A percentile compares a stretch with the other conserved stretches of the same genome.
phyloP scores from a whole-genome alignment of 805 yeast species.

The Metschnikowia similis region DNA sequence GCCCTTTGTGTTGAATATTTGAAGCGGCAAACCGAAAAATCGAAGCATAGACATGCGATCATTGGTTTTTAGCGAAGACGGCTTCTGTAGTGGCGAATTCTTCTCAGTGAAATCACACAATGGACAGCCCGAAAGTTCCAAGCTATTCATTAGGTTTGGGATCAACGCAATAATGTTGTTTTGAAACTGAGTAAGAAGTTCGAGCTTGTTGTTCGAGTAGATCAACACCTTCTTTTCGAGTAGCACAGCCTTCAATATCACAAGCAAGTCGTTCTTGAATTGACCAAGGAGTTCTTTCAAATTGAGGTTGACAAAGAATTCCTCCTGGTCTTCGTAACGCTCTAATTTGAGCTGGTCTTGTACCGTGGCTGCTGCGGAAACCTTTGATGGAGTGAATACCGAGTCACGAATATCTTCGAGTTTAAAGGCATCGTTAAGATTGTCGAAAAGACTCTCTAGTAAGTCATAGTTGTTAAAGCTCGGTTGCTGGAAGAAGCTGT shows the following conservation, averaged over 20 bases:
- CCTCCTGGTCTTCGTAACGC: slow-evolving; percentile 31
- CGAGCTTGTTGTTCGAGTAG: slow-evolving; percentile 72
- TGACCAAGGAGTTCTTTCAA: slow-evolving; percentile 59
- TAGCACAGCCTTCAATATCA: slow-evolving; percentile 70
- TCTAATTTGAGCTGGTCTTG: slow-evolving; percentile 15
- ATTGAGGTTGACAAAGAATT: slow-evolving; percentile 60
- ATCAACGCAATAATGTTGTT: slow-evolving; percentile 78
- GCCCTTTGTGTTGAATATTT: slow-evolving; percentile 73
- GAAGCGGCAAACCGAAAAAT: slow-evolving; percentile 86
- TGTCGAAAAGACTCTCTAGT: slow-evolving; percentile 66
- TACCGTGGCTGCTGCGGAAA: not conserved
- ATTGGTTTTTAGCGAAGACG: slow-evolving; percentile 68
- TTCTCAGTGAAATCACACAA: slow-evolving; percentile 49
- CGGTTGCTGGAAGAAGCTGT: slow-evolving; percentile 77
- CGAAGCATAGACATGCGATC: slow-evolving; percentile 71
- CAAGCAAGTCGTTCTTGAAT: slow-evolving; percentile 56
- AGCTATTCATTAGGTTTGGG: slow-evolving; percentile 69
- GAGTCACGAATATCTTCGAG: slow-evolving; percentile 16
- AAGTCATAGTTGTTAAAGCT: slow-evolving; percentile 69
- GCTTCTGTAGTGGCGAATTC: slow-evolving; percentile 45
- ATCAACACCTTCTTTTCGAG: slow-evolving; percentile 72
- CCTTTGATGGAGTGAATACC: slow-evolving; percentile 11
- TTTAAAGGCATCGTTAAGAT: slow-evolving; percentile 40
- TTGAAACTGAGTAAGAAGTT: slow-evolving; percentile 74
- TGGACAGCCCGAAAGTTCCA: slow-evolving; percentile 81